A percentile compares a stretch with the other conserved stretches of the same genome.
Conservation (phyloP, 1,284 basidiomycete genomes). For the Ceratobasidium theobromae region DNA sequence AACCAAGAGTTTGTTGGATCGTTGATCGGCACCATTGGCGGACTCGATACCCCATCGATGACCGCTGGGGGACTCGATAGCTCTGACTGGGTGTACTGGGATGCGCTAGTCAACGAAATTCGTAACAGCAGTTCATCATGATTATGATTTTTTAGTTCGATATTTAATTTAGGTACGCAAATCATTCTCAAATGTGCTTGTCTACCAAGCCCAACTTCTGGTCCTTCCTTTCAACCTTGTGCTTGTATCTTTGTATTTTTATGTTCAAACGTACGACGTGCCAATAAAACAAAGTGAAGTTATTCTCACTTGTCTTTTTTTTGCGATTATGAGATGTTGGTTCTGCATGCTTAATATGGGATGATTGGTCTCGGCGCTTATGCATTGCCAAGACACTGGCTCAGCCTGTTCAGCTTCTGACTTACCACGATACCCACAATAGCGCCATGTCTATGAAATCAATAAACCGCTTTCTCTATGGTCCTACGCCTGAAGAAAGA, state of each 20-base stretch:
- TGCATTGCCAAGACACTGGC: slow-evolving; percentile 5
- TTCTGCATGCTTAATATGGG: background rate
- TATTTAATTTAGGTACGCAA: slow-evolving; percentile 30
- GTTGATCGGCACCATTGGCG: slow-evolving; percentile 29
- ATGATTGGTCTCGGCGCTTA: slow-evolving; percentile 11
- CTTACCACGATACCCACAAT: slow-evolving; percentile 20
- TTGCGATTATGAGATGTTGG: background rate
- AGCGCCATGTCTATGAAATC: slow-evolving; percentile 72
- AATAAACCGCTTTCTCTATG: slow-evolving; percentile 89
- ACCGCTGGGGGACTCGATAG: slow-evolving; percentile 54
- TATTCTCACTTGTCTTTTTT: background rate
- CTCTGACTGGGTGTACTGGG: slow-evolving; percentile 79
- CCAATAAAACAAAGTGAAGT: slow-evolving; percentile 19
- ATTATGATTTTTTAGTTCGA: slow-evolving; percentile 5
- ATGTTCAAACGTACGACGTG: slow-evolving; percentile 1
- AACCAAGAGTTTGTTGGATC: slow-evolving; percentile 25
- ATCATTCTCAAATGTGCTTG: slow-evolving; percentile 5
- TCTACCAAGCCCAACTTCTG: background rate
- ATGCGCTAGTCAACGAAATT: slow-evolving; percentile 56
- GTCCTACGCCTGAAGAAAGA: slow-evolving; percentile 90
- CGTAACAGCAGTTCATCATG: slow-evolving; percentile 32
- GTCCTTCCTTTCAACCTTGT: slow-evolving; percentile 7
- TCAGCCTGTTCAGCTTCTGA: background rate
- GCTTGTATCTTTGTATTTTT: slow-evolving; percentile 28
- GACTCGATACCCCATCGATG: slow-evolving; percentile 37